These are phyloP conservation scores for Phlyctochytrium bullatum DNA, from an alignment of 192 early-diverging fungal genomes.

Conservation along the genomic window DNA sequence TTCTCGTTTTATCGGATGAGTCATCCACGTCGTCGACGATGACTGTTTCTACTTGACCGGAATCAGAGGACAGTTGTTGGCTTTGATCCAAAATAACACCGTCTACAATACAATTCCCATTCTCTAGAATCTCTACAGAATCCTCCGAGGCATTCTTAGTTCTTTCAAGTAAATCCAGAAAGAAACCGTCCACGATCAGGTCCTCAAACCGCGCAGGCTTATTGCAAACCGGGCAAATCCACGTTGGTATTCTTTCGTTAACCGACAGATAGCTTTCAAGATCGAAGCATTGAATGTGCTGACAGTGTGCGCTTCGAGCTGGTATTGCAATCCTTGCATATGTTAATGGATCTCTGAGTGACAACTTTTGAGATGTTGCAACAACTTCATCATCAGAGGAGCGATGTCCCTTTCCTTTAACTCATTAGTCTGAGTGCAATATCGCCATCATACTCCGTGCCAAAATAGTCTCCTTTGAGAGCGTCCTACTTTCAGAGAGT, in stretches of 20 bases:
- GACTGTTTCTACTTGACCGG: background rate
- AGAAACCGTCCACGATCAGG: constrained; percentile 26
- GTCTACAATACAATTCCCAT: too few relatives aligned
- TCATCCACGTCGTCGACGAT: background rate
- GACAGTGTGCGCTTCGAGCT: constrained; percentile 8
- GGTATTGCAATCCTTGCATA: constrained; percentile 8
- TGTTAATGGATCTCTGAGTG: constrained; percentile 20
- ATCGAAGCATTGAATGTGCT: constrained; percentile 26
- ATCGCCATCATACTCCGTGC: too few relatives aligned
- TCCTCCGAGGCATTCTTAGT: background rate
- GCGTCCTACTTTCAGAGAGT: too few relatives aligned
- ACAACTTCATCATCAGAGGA: constrained; percentile 13
- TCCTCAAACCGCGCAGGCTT: constrained; percentile 19
- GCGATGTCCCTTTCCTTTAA: too few relatives aligned
- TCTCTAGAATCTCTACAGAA: background rate
- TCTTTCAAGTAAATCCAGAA: constrained; percentile 14
- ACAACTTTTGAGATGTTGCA: constrained; percentile 14
- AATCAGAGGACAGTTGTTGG: background rate
- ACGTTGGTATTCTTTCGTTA: constrained; percentile 24
- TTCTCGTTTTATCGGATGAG: background rate
- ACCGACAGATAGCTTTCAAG: constrained; percentile 19
- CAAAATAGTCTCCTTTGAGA: too few relatives aligned
- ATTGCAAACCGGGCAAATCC: constrained; percentile 21
- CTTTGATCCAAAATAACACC: too few relatives aligned
- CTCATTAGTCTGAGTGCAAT: too few relatives aligned